These are phyloP conservation scores for Luvunga scandens DNA, from an alignment of 345 rosid genomes.

Conservation along the genomic window DNA sequence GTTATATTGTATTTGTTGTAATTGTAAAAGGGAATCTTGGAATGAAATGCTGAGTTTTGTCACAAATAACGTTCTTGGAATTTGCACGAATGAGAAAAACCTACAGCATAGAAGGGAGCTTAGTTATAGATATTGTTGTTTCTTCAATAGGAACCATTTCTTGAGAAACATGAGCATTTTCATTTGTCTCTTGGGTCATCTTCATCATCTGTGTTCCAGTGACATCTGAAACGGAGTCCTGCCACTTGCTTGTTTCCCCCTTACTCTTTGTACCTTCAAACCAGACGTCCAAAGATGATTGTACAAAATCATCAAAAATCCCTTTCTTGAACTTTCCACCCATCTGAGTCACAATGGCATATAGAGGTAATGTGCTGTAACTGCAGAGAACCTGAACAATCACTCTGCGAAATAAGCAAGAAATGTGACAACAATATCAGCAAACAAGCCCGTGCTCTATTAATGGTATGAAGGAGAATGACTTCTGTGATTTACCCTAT, in stretches of 20 bases:
- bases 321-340: conserved; percentile 60
- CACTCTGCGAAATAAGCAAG: conserved; percentile 40
- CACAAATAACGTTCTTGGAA: background rate
- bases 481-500: conserved; percentile 53
- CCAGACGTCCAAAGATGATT: conserved; percentile 31
- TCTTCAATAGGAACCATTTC: conserved; percentile 15
- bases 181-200: conserved; percentile 8
- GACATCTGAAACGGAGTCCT: background rate
- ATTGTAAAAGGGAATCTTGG: background rate
- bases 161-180: conserved; percentile 1
- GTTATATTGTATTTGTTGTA: background rate
- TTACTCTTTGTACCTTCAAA: background rate
- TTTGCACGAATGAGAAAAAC: background rate
- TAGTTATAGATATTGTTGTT: background rate
- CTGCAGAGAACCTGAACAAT: conserved; percentile 88
- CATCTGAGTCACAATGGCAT: conserved; percentile 85
- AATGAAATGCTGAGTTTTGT: background rate
- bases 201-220: background rate
- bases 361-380: conserved; percentile 78
- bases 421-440: background rate
- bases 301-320: conserved; percentile 33
- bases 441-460: background rate
- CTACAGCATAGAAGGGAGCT: background rate
- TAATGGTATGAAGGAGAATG: background rate
- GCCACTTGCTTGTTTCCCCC: conserved; percentile 17